These are phyloP conservation scores for Hericium rajendrae DNA, from an alignment of 768 basidiomycete genomes.

Conservation along the genomic window DNA sequence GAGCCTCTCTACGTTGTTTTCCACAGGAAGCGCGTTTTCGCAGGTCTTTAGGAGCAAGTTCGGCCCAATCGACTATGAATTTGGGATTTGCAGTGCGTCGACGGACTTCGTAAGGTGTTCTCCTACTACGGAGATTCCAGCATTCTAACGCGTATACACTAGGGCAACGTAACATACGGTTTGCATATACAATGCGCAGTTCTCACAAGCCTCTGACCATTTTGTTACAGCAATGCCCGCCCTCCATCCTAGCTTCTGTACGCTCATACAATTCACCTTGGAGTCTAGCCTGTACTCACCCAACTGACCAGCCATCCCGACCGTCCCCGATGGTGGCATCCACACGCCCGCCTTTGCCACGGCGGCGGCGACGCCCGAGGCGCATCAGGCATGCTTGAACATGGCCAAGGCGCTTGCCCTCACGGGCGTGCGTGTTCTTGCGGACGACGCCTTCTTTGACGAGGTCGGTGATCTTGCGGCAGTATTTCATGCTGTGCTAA, in stretches of 20 bases:
- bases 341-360: slow-evolving; percentile 64
- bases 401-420: slow-evolving; percentile 65
- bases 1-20: not conserved
- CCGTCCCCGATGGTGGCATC: slow-evolving; percentile 61
- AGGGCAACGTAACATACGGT: slow-evolving; percentile 78
- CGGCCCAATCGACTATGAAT: slow-evolving; percentile 52
- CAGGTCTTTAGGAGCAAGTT: slow-evolving; percentile 51
- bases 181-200: not conserved
- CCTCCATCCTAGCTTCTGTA: slow-evolving; percentile 67
- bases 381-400: slow-evolving; percentile 59
- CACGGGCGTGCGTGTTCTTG: slow-evolving; percentile 56
- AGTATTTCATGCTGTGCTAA: not conserved
- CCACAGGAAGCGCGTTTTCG: slow-evolving; percentile 53
- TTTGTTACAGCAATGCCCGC: slow-evolving; percentile 42
- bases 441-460: slow-evolving; percentile 54
- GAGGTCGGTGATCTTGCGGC: slow-evolving; percentile 31
- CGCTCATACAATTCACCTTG: not conserved
- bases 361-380: slow-evolving; percentile 46
- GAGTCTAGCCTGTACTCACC: not conserved
- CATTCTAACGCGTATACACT: not conserved
- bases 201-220: not conserved
- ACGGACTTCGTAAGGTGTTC: slow-evolving; percentile 65
- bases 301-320: slow-evolving; percentile 56
- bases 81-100: slow-evolving; percentile 62
- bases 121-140: not conserved